Conservation (phyloP, 116 monocot genomes). For the Thalassia testudinum region DNA sequence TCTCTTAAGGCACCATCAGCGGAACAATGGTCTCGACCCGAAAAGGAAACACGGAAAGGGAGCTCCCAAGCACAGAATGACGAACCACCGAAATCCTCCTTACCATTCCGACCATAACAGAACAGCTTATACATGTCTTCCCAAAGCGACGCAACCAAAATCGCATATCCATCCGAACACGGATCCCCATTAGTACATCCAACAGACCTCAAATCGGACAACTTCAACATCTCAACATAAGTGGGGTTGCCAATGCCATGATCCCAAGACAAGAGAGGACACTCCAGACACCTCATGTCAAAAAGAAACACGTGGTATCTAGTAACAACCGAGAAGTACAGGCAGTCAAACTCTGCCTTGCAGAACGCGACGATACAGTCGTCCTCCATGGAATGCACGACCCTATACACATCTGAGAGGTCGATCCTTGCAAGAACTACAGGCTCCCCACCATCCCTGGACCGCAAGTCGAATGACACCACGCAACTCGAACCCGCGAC, state of each 20-base stretch:
- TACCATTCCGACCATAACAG: constrained; percentile 38
- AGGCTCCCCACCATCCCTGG: constrained; percentile 5
- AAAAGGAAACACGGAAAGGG: constrained; percentile 45
- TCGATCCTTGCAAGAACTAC: constrained; percentile 29
- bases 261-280: constrained; percentile 62
- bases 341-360: constrained; percentile 27
- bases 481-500: constrained; percentile 31
- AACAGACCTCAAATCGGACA: constrained; percentile 53
- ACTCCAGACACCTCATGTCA: constrained; percentile 37
- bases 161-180: constrained; percentile 38
- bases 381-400: constrained; percentile 9
- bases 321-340: constrained; percentile 45
- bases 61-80: constrained; percentile 64
- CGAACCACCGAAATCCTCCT: constrained; percentile 4
- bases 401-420: constrained; percentile 5
- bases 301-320: constrained; percentile 41
- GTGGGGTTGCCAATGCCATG: constrained; percentile 44
- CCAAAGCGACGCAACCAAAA: constrained; percentile 69
- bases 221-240: constrained; percentile 36
- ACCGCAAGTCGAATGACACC: constrained; percentile 55
- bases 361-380: constrained; percentile 50
- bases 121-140: constrained; percentile 46
- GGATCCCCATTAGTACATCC: constrained; percentile 14
- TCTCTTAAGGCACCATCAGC: constrained; percentile 21
- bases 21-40: constrained; percentile 12